Percentiles rank a stretch among this genome's conserved stretches.
phyloP scores from a whole-genome alignment of 2,329 filamentous ascomycete species.

The Botrytis porri region DNA sequence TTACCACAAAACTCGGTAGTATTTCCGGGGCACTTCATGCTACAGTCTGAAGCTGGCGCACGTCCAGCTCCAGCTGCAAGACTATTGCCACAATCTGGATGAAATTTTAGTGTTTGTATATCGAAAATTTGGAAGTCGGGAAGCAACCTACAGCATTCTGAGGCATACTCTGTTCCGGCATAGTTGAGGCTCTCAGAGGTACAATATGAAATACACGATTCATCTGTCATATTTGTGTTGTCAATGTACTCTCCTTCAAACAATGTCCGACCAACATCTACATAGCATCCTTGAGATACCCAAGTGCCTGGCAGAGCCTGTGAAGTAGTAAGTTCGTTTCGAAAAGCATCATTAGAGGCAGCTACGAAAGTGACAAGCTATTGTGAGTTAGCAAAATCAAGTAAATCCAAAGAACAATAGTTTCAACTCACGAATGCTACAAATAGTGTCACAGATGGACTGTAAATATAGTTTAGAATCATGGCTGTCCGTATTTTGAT shows the following conservation, averaged over 20 bases:
- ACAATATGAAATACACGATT: conserved; percentile 34
- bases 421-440: not conserved
- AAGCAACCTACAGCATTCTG: conserved; percentile 33
- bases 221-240: conserved; percentile 30
- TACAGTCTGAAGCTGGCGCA: conserved; percentile 28
- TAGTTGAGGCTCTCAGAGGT: conserved; percentile 27
- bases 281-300: conserved; percentile 33
- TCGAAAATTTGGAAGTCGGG: not conserved
- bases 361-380: not conserved
- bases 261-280: conserved; percentile 29
- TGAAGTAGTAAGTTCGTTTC: conserved; percentile 7
- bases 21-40: conserved; percentile 36
- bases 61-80: conserved; percentile 22
- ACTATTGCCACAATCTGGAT: conserved; percentile 29
- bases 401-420: no score
- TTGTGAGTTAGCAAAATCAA: not conserved
- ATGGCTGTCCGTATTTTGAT: not conserved
- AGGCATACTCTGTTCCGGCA: conserved; percentile 34
- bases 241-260: conserved; percentile 25
- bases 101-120: conserved; percentile 2
- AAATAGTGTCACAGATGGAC: not conserved
- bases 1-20: conserved; percentile 38
- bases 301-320: conserved; percentile 27
- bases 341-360: not conserved
- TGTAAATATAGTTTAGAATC: not conserved